A percentile compares a stretch with the other conserved stretches of the same genome.
phyloP scores from a whole-genome alignment of 257 asterid genomes.

The Leptodermis oblonga region DNA sequence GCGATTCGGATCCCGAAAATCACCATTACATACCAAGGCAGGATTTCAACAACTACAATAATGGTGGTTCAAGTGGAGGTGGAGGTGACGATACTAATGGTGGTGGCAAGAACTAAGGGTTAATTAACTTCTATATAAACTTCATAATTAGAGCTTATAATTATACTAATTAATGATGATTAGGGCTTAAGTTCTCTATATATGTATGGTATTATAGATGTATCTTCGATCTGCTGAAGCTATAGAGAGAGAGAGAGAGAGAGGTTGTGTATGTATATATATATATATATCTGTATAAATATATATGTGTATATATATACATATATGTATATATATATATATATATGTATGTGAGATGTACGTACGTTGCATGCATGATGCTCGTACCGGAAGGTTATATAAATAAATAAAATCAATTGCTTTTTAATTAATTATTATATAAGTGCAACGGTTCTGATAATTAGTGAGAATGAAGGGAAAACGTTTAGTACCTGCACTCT shows the following conservation, averaged over 20 bases:
- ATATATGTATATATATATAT: neutral
- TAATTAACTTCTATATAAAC: neutral
- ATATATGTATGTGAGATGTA: neutral
- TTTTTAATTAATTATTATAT: too few species aligned
- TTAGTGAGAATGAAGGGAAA: too few species aligned
- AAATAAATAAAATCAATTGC: constrained; percentile 5
- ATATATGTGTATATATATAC: neutral
- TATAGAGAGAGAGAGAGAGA: too few species aligned
- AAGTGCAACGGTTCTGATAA: too few species aligned
- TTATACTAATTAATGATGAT: neutral
- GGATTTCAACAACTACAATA: constrained; percentile 20
- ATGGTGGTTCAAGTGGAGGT: neutral
- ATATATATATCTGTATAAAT: too few species aligned
- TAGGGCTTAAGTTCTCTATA: too few species aligned
- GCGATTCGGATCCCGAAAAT: constrained; percentile 2
- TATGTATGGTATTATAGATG: too few species aligned
- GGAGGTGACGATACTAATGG: neutral
- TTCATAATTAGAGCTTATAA: neutral
- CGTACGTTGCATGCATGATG: constrained; percentile 6
- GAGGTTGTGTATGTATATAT: neutral
- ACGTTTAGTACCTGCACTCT: too few species aligned
- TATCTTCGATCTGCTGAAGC: neutral
- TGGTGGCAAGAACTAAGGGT: constrained; percentile 12
- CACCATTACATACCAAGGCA: constrained; percentile 29
- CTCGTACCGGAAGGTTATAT: neutral